Evolutionary conservation across 2,329 filamentous ascomycete genomes (phyloP).

Genomic region (Trichoderma sp.): DNA sequence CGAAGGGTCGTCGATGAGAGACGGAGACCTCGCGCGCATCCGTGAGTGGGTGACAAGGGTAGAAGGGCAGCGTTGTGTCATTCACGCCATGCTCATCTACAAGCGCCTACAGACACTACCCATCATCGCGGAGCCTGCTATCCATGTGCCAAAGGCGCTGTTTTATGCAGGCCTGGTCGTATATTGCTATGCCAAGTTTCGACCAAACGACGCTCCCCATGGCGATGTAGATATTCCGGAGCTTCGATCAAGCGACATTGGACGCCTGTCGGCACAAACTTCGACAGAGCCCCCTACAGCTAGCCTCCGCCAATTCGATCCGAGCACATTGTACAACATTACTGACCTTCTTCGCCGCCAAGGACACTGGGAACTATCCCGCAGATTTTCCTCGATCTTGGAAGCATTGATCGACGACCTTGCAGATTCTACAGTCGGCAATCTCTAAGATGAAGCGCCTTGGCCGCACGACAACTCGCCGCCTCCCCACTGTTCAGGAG

Average conservation of each 20-base stretch:
- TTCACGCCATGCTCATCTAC: conserved; percentile 11
- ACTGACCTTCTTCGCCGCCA: background rate
- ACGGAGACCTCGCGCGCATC: background rate
- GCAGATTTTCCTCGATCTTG: background rate
- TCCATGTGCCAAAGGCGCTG: background rate
- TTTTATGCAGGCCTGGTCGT: background rate
- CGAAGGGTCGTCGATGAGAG: background rate
- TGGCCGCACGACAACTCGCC: background rate
- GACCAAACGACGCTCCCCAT: background rate
- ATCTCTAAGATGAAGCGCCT: background rate
- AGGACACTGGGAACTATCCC: background rate
- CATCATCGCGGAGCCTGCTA: conserved; percentile 3
- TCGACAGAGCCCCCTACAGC: background rate
- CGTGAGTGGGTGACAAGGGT: background rate
- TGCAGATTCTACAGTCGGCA: background rate
- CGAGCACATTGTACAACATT: background rate
- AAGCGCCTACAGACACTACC: conserved; percentile 4
- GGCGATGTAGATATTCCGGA: background rate
- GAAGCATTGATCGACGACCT: background rate
- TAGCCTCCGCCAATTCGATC: background rate
- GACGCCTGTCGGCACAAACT: background rate
- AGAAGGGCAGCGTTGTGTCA: background rate
- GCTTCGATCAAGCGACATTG: background rate
- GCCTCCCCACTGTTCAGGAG: background rate
- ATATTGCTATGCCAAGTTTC: background rate